phyloP scores from a whole-genome alignment of 2,329 filamentous ascomycete genomes.

The Dothistroma septosporum region DNA sequence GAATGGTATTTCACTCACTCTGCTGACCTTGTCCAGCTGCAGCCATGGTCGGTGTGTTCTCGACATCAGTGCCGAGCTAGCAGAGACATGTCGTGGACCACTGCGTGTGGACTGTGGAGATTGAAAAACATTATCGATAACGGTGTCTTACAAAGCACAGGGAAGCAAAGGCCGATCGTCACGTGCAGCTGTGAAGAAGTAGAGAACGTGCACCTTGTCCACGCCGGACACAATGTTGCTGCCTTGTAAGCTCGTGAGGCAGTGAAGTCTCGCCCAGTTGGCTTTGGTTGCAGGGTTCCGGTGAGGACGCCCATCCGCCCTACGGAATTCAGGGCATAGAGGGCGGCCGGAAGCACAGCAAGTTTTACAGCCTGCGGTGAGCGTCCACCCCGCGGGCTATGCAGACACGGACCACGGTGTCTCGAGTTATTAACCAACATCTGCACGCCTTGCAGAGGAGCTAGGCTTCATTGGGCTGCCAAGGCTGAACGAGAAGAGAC shows the following conservation, averaged over 20 bases:
- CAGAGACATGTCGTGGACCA: no score
- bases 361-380: background rate
- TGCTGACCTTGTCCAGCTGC: slow-evolving; percentile 11
- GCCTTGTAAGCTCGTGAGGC: background rate
- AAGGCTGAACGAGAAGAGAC: background rate
- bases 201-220: background rate
- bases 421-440: background rate
- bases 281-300: background rate
- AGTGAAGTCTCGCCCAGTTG: background rate
- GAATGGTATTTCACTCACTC: slow-evolving; percentile 2
- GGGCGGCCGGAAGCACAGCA: background rate
- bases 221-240: background rate
- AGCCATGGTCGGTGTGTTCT: slow-evolving; percentile 2
- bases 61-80: background rate
- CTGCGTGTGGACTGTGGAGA: background rate
- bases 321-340: background rate
- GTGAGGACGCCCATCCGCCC: background rate
- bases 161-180: background rate
- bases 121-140: slow-evolving; percentile 1
- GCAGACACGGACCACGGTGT: background rate
- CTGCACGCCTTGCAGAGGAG: background rate
- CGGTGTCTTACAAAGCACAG: background rate
- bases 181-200: no score
- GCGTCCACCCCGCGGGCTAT: background rate
- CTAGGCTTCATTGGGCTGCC: background rate